Evolutionary conservation across 164 flowering plant genomes (phyloP), one percentile per base, ranked within the genome.

Genomic region (Kingdonia uniflora): DNA sequence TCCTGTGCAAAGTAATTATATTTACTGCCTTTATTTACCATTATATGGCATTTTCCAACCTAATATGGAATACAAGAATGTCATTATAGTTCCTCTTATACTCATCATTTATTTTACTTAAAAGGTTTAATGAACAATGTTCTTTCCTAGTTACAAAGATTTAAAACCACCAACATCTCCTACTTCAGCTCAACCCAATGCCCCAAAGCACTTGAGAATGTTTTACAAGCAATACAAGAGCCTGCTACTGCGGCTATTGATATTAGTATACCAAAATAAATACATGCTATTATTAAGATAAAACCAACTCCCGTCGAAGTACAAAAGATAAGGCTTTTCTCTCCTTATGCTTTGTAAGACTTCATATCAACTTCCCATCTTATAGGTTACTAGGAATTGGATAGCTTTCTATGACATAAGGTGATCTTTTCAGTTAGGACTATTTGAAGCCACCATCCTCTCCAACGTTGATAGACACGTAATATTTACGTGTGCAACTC

Each of bases 121-220:
- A n/a, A n/a, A n/a, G n/a, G n/a, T n/a, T n/a, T n/a, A n/a, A n/a
- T n/a, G n/a, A n/a, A n/a, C n/a, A n/a, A n/a, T n/a, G n/a, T n/a
- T n/a, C n/a, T n/a, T n/a, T n/a, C n/a, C n/a, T n/a, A 69, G 75
- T 19, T 72, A 72, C 54, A 72, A 54, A 35, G 84, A 84, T 61
- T 52, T 71, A 26, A 71, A 76, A 68, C 82, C 80, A 16, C 84
- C 76, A 19, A 60, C 71, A 54, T 69, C 78, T 56, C 80, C 79
- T 26, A 65, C 69, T 65, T 76, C 77, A 40, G 62, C 54, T 6
- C 67, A 71, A 41, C 17, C 44, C 17, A 16, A 11, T 44, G 13
- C 26, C 23, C 29, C 13, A 47, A 22, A 11, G 46, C 12, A 25
- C 55, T 40, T 47, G 22, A 25, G 23, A 47, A 45, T 19, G 49